Evolutionary conservation across 495 filamentous ascomycete species (phyloP), one percentile per base, ranked within the genome.

Genomic region (Annulohypoxylon moriforme): DNA sequence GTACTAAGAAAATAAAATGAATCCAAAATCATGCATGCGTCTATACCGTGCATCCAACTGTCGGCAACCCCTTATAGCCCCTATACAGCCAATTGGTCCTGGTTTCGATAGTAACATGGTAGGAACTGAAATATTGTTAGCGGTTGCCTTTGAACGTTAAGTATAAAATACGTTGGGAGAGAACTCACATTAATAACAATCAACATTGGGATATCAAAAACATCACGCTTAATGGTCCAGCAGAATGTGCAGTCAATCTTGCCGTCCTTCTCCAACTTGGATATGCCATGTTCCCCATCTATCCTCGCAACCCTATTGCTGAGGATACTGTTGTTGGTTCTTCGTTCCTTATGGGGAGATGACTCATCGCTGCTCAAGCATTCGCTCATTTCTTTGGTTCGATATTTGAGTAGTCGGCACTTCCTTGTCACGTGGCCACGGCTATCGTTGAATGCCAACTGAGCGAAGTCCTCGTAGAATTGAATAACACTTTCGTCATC

Each of bases 121-220:
- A 87, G 72, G 68, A 87, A 84, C 85, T 87, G 59, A 3, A 46
- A 18, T 8, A 6, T 24, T 49, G 22, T 63, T 44, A 50, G 27
- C 27, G 40, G 49, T 9, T 25, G 14, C 3, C 31, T 40, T 22
- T 50, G 44, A 38, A 27, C 38, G 59, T 20, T 24, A 33, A 14
- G 47, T 8, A 6, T 29, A 40, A 14, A n/a, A 14, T 20, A 24
- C 14, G 16, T 34, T 0, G 6, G 16, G 40, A 34, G n/a, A 14
- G 1, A 42, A 90, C 94, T 89, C 77, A 97, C 96, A 82, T 97
- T 97, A 83, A 97, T 94, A 74, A 97, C 90, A 80, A 98, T 96
- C 79, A 99, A 81, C 94, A 97, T 98, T 27, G 96, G 96, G 79
- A 99, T 97, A 80, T 98, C 96, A 82, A 98, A 99, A 49, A 96